phyloP scores from a whole-genome alignment of 106 monocot genomes.

The Dendrobium officinale region DNA sequence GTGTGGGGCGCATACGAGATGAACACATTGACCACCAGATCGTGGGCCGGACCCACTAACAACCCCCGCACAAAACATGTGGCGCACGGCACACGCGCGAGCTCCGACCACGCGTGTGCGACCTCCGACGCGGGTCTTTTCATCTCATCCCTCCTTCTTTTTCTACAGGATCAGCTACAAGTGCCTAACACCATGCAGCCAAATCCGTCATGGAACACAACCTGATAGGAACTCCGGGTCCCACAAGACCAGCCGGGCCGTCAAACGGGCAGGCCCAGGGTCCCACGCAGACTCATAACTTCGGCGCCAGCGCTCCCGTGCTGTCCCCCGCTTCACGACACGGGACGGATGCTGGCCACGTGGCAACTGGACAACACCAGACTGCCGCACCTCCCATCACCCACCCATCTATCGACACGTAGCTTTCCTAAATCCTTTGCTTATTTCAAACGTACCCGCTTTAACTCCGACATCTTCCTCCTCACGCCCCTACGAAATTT shows the following conservation, averaged over 20 bases:
- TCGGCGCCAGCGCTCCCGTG: neutral
- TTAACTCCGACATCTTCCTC: no score
- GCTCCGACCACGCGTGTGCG: neutral
- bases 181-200: no score
- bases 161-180: no score
- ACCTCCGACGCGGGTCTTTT: neutral
- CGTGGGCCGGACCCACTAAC: neutral
- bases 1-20: neutral
- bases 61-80: neutral
- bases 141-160: neutral
- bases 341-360: neutral
- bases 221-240: no score
- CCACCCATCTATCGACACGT: neutral
- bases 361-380: neutral
- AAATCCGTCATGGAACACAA: no score
- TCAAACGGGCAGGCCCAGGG: neutral
- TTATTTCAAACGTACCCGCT: no score
- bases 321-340: slow-evolving; percentile 13
- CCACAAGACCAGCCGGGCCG: neutral
- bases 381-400: neutral
- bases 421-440: neutral
- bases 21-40: neutral
- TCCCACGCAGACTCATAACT: neutral
- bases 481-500: no score
- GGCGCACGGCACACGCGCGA: neutral